These are phyloP conservation scores for Torulaspora microellipsoides DNA, from an alignment of 805 yeast genomes.

Conservation along the genomic window DNA sequence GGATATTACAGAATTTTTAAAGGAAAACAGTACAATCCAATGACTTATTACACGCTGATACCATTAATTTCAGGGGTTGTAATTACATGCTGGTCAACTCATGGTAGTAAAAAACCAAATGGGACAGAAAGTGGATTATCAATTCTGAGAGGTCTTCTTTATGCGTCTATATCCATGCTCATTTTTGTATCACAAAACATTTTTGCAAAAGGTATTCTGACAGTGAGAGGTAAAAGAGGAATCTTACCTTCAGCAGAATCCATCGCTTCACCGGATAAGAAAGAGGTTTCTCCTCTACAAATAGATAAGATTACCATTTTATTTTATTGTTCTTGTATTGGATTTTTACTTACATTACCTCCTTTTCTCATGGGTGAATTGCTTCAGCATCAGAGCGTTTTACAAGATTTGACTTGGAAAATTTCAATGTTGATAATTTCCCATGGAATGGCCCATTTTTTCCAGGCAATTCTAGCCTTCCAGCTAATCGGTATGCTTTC, in stretches of 20 bases:
- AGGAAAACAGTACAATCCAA: slow-evolving; percentile 48
- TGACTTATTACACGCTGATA: slow-evolving; percentile 72
- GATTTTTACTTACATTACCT: slow-evolving; percentile 63
- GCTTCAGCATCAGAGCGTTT: slow-evolving; percentile 23
- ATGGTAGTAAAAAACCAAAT: slow-evolving; percentile 14
- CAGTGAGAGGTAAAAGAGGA: slow-evolving; percentile 39
- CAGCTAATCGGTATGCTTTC: slow-evolving; percentile 66
- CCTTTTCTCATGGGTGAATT: slow-evolving; percentile 57
- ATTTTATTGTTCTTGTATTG: slow-evolving; percentile 65
- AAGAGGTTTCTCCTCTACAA: slow-evolving; percentile 30
- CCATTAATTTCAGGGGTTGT: slow-evolving; percentile 85
- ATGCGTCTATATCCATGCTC: slow-evolving; percentile 41
- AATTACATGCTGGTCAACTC: slow-evolving; percentile 58
- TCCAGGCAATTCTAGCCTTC: slow-evolving; percentile 70
- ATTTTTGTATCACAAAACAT: slow-evolving; percentile 77
- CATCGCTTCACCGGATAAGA: slow-evolving; percentile 19
- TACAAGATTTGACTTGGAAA: slow-evolving; percentile 26
- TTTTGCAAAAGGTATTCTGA: slow-evolving; percentile 69
- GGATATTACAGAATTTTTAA: slow-evolving; percentile 64
- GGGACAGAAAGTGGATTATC: slow-evolving; percentile 4
- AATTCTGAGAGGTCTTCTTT: slow-evolving; percentile 34
- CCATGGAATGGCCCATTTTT: slow-evolving; percentile 68
- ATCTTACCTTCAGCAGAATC: slow-evolving; percentile 21
- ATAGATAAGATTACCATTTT: slow-evolving; percentile 68
- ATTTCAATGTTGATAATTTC: slow-evolving; percentile 42